phyloP scores from a whole-genome alignment of 345 rosid genomes.

The Camelina neglecta region DNA sequence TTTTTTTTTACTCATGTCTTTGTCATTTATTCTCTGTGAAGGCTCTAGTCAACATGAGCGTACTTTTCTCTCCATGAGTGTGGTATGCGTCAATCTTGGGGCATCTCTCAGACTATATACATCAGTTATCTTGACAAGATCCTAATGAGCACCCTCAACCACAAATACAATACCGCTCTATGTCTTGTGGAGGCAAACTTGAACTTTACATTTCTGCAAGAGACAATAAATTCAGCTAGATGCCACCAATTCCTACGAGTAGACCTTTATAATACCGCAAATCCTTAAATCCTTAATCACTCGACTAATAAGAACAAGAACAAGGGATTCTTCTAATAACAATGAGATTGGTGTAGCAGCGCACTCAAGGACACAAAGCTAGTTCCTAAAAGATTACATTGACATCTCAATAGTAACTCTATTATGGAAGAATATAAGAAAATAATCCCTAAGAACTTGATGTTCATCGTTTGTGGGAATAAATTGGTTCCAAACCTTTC shows the following conservation, averaged over 20 bases:
- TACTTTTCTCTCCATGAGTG: too few species aligned
- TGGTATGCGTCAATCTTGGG: too few species aligned
- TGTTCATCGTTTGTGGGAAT: slow-evolving; percentile 1
- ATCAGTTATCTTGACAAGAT: too few species aligned
- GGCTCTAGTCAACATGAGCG: too few species aligned
- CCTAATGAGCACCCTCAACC: slow-evolving; percentile 57
- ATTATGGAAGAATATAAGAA: slow-evolving; percentile 2
- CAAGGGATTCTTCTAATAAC: background rate
- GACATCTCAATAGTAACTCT: slow-evolving; percentile 3
- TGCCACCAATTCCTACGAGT: background rate
- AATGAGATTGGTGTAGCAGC: slow-evolving; percentile 12
- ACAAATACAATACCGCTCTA: slow-evolving; percentile 86
- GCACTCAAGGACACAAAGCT: slow-evolving; percentile 2
- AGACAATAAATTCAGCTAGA: slow-evolving; percentile 25
- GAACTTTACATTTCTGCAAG: slow-evolving; percentile 81
- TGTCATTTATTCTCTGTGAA: too few species aligned
- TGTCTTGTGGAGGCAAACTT: slow-evolving; percentile 59
- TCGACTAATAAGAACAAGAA: background rate
- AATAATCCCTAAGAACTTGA: background rate
- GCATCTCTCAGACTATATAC: too few species aligned
- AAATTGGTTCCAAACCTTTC: slow-evolving; percentile 60
- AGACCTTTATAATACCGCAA: background rate
- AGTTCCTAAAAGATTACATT: background rate
- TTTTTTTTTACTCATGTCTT: too few species aligned
- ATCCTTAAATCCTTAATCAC: background rate